Conservation (phyloP, 176 grass and related monocot species). For the Canna indica region DNA sequence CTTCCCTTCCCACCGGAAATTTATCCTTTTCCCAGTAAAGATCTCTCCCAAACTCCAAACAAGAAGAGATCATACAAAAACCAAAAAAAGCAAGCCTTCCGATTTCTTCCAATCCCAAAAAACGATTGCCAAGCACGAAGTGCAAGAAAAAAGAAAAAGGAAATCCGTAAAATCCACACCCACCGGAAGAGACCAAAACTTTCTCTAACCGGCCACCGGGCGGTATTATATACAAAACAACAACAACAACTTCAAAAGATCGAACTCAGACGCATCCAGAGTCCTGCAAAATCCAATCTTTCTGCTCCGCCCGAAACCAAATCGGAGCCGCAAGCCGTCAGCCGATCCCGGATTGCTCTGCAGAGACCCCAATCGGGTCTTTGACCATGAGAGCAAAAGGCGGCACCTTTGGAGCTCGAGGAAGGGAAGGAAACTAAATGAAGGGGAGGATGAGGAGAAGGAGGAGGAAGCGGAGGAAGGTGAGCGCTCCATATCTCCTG, state of each 20-base stretch:
- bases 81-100: background rate
- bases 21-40: background rate
- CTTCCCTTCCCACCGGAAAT: background rate
- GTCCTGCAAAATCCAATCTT: constrained; percentile 4
- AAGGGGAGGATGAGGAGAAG: background rate
- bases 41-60: constrained; percentile 8
- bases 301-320: background rate
- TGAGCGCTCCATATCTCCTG: constrained; percentile 6
- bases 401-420: constrained; percentile 1
- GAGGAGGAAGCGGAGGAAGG: background rate
- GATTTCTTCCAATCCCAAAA: background rate
- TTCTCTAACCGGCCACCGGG: constrained; percentile 14
- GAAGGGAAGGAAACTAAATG: constrained; percentile 24
- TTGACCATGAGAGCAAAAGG: constrained; percentile 19
- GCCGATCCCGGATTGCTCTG: constrained; percentile 30
- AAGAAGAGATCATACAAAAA: background rate
- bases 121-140: background rate
- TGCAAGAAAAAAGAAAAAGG: background rate
- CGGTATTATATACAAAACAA: constrained; percentile 4
- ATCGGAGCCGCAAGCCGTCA: background rate
- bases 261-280: constrained; percentile 6
- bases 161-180: constrained; percentile 6
- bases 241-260: background rate
- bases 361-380: constrained; percentile 5
- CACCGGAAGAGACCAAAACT: constrained; percentile 15